These are phyloP conservation scores for Venturia nashicola DNA, from an alignment of 2,329 filamentous ascomycete species.

Conservation along the genomic window DNA sequence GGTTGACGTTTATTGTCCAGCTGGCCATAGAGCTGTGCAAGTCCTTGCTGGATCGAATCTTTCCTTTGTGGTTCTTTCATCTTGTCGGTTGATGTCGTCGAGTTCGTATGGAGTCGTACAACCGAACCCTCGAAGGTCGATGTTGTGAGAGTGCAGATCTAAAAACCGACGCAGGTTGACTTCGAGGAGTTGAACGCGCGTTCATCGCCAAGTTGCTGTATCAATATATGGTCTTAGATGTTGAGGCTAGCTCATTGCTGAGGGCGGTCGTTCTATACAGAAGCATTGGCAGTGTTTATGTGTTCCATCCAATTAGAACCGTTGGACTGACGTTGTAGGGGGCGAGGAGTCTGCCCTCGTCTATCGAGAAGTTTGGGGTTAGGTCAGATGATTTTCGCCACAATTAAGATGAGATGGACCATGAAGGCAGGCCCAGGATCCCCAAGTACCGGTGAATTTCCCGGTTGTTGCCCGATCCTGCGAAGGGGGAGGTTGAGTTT, in stretches of 20 bases:
- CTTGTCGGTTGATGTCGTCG: background rate
- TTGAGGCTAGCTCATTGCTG: background rate
- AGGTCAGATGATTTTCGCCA: background rate
- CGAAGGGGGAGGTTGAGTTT: background rate
- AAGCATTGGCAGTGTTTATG: background rate
- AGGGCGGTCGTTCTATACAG: background rate
- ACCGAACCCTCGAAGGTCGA: background rate
- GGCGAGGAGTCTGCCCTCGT: background rate
- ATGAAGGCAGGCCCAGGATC: background rate
- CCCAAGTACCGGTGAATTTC: background rate
- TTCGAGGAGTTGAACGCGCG: background rate
- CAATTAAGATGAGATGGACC: background rate
- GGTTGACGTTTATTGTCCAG: background rate
- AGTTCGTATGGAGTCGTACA: background rate
- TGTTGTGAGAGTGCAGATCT: background rate
- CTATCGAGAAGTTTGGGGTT: background rate
- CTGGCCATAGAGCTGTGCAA: background rate
- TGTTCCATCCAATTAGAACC: background rate
- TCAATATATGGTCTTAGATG: background rate
- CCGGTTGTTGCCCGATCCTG: background rate
- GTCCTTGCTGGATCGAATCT: background rate
- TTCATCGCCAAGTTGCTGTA: background rate
- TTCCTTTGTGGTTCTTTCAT: background rate
- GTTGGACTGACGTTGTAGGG: background rate
- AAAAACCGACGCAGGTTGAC: background rate